Evolutionary conservation across 768 basidiomycete species (phyloP).

Genomic region (Sutorius australiensis): DNA sequence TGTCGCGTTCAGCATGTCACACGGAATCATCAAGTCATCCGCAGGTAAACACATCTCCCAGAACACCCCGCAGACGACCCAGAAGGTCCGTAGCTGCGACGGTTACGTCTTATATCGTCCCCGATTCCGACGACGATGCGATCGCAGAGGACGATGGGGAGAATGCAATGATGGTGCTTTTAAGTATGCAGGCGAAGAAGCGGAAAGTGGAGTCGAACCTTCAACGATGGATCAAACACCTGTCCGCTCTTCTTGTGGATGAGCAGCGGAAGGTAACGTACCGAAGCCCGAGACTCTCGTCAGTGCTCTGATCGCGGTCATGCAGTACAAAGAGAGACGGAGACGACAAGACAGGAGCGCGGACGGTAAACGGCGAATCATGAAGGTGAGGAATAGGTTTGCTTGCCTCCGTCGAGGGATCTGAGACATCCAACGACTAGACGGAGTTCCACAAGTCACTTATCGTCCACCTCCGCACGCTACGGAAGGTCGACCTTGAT

Average conservation of each 20-base stretch:
- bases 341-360: constrained; percentile 46
- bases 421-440: constrained; percentile 32
- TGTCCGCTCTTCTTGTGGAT: constrained; percentile 54
- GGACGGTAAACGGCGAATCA: constrained; percentile 48
- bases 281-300: neutral
- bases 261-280: constrained; percentile 66
- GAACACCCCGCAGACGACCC: constrained; percentile 48
- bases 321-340: constrained; percentile 62
- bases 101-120: constrained; percentile 59
- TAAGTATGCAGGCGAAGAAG: constrained; percentile 33
- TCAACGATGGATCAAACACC: constrained; percentile 67
- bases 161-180: constrained; percentile 28
- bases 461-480: constrained; percentile 48
- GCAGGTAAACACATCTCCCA: constrained; percentile 20
- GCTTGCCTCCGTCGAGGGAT: neutral
- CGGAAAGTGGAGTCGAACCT: constrained; percentile 42
- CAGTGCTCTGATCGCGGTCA: constrained; percentile 1
- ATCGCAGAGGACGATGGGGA: constrained; percentile 40
- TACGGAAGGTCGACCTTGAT: constrained; percentile 59
- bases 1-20: constrained; percentile 24
- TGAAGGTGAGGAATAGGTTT: constrained; percentile 46
- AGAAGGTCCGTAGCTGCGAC: constrained; percentile 51
- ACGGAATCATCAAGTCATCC: constrained; percentile 12
- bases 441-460: constrained; percentile 69
- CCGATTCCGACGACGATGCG: constrained; percentile 69